Percentiles rank a stretch among this genome's conserved stretches.
phyloP scores from a whole-genome alignment of 768 basidiomycete species.

The Boletus reticulatus region DNA sequence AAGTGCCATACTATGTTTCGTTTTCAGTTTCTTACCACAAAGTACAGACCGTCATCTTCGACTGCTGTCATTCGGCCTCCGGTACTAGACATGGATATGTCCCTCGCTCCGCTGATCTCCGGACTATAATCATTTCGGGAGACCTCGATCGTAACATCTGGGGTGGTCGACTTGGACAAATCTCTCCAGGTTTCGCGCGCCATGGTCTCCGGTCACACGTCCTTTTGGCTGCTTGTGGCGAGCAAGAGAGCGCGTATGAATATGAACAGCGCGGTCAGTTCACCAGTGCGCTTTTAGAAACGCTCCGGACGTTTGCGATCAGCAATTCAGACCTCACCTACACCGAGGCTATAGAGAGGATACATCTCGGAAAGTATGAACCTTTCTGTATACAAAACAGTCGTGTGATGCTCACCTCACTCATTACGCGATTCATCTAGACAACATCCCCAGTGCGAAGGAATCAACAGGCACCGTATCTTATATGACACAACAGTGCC shows the following conservation, averaged over 20 bases:
- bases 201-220: constrained; percentile 38
- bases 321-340: constrained; percentile 22
- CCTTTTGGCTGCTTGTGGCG: constrained; percentile 42
- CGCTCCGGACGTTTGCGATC: constrained; percentile 3
- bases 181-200: constrained; percentile 23
- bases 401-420: background rate
- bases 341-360: constrained; percentile 13
- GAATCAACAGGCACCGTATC: constrained; percentile 9
- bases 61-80: constrained; percentile 45
- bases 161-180: constrained; percentile 9
- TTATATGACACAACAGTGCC: constrained; percentile 22
- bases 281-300: constrained; percentile 21
- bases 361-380: constrained; percentile 8
- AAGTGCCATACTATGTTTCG: constrained; percentile 18
- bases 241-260: constrained; percentile 33
- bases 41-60: constrained; percentile 43
- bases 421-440: constrained; percentile 3
- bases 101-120: constrained; percentile 5
- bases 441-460: constrained; percentile 33
- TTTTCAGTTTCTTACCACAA: background rate
- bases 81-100: constrained; percentile 27
- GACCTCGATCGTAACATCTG: constrained; percentile 31
- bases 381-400: too few relatives aligned
- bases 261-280: constrained; percentile 22
- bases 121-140: background rate